phyloP scores from a whole-genome alignment of 495 filamentous ascomycete genomes.

The Arthonia radiata region DNA sequence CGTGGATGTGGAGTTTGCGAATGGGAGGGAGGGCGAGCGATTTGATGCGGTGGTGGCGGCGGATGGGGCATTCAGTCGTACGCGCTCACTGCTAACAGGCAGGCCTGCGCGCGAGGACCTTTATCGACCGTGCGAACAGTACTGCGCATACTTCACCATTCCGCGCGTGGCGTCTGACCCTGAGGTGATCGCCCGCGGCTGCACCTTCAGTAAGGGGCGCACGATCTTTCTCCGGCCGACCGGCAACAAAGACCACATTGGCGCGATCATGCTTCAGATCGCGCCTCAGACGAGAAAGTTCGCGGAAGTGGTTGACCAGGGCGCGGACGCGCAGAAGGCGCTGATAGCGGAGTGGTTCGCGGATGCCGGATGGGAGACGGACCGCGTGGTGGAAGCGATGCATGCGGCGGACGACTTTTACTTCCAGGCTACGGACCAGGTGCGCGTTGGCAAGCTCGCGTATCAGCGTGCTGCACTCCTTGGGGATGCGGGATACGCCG shows the following conservation, averaged over 20 bases:
- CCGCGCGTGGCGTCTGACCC: no score
- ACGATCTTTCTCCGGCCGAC: no score
- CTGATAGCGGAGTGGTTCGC: no score
- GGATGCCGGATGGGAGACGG: slow-evolving; percentile 20
- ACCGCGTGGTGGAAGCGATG: slow-evolving; percentile 17
- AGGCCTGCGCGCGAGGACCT: slow-evolving; percentile 6
- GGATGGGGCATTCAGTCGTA: slow-evolving; percentile 22
- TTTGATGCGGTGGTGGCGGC: slow-evolving; percentile 26
- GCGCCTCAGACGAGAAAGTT: no score
- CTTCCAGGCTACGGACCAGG: slow-evolving; percentile 19
- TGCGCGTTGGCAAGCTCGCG: slow-evolving; percentile 15
- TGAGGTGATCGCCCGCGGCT: no score
- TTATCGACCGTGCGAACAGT: slow-evolving; percentile 9
- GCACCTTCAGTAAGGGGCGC: no score
- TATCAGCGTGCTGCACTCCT: slow-evolving; percentile 7
- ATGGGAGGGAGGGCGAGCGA: slow-evolving; percentile 7
- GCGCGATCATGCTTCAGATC: no score
- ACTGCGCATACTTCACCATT: slow-evolving; percentile 19
- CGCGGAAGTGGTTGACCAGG: no score
- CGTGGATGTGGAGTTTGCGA: slow-evolving; percentile 7
- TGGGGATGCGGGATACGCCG: slow-evolving; percentile 12
- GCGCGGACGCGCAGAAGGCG: no score
- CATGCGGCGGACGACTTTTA: slow-evolving; percentile 22
- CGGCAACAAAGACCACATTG: no score
- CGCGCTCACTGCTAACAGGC: slow-evolving; percentile 15